Evolutionary conservation across 1,139 yeast genomes (phyloP).

Genomic region (Yamadazyma dendronema): DNA sequence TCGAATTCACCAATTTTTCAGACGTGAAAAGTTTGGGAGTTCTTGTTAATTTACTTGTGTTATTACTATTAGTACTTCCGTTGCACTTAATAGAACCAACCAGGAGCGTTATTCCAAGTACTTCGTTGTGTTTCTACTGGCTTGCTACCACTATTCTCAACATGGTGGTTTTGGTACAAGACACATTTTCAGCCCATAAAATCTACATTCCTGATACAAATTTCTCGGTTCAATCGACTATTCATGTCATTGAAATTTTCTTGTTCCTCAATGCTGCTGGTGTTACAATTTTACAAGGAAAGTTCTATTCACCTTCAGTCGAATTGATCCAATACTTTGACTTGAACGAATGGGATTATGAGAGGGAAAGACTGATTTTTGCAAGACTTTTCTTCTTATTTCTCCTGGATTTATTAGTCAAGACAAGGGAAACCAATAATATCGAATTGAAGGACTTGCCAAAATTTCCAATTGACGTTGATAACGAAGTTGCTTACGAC

Average conservation of each 20-base stretch:
- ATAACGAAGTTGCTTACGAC: constrained; percentile 20
- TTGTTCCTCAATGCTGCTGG: constrained; percentile 25
- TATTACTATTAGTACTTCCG: constrained; percentile 24
- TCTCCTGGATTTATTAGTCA: constrained; percentile 21
- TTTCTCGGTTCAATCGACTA: constrained; percentile 12
- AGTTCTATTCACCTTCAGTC: constrained; percentile 41
- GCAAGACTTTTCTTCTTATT: constrained; percentile 23
- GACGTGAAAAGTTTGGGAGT: constrained; percentile 12
- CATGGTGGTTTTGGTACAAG: constrained; percentile 26
- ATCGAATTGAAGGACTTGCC: constrained; percentile 26
- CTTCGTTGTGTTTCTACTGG: constrained; percentile 34
- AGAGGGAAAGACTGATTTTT: constrained; percentile 23
- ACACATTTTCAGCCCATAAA: constrained; percentile 27
- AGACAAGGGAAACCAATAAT: constrained; percentile 21
- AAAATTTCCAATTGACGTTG: constrained; percentile 19
- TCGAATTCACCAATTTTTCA: constrained; percentile 11
- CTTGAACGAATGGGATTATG: constrained; percentile 30
- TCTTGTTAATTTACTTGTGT: constrained; percentile 12
- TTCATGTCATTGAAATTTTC: constrained; percentile 19
- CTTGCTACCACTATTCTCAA: constrained; percentile 18
- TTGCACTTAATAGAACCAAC: constrained; percentile 34
- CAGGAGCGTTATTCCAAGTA: constrained; percentile 26
- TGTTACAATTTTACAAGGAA: constrained; percentile 38
- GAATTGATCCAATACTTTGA: constrained; percentile 42
- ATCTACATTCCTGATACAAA: constrained; percentile 20